phyloP scores from a whole-genome alignment of 495 filamentous ascomycete genomes.

The Bacidia rubella region DNA sequence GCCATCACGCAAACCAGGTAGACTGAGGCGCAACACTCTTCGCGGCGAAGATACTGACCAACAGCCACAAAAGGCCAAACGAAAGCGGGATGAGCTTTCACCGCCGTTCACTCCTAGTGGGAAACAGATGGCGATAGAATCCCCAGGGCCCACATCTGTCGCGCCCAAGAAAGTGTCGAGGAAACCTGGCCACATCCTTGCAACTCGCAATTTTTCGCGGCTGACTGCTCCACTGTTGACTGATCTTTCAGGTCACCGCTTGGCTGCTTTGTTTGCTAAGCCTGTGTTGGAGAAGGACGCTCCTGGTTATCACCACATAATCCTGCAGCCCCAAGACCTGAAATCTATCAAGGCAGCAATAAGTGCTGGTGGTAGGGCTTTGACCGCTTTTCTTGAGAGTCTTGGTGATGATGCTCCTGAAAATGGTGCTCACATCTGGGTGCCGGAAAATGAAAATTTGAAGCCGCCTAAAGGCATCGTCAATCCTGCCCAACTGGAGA shows the following conservation, averaged over 20 bases:
- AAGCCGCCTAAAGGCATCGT: constrained; percentile 83
- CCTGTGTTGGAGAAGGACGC: constrained; percentile 76
- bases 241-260: constrained; percentile 70
- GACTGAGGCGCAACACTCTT: constrained; percentile 25
- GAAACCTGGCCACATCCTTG: constrained; percentile 44
- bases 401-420: constrained; percentile 33
- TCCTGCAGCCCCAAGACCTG: constrained; percentile 77
- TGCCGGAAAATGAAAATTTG: constrained; percentile 38
- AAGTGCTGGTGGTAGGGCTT: constrained; percentile 59
- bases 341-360: constrained; percentile 75
- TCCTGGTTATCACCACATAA: constrained; percentile 75
- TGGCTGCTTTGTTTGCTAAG: constrained; percentile 74
- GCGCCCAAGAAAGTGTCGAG: constrained; percentile 4
- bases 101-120: not conserved
- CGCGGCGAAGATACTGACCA: constrained; percentile 37
- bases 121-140: constrained; percentile 19
- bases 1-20: constrained; percentile 14
- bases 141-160: constrained; percentile 22
- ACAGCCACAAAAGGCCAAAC: constrained; percentile 16
- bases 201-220: constrained; percentile 63
- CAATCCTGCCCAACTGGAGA: constrained; percentile 87
- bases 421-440: constrained; percentile 37
- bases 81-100: constrained; percentile 18
- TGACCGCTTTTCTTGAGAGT: constrained; percentile 41
- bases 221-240: constrained; percentile 70